Base-by-base conservation (phyloP, 371 early-diverging fungal species). In the Mucor racemosus region DNA sequence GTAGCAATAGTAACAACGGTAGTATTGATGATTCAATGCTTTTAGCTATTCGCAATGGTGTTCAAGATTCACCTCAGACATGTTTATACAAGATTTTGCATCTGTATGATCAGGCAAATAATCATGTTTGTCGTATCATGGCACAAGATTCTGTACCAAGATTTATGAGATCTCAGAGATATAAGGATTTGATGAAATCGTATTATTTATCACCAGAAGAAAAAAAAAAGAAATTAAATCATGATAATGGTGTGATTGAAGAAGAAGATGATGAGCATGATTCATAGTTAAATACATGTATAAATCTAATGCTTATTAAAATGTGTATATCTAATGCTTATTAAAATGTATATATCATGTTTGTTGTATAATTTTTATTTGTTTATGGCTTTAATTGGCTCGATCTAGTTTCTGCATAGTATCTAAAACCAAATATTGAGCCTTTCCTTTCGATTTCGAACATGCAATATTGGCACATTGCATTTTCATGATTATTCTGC, bases 61-160 rank as follows among this genome's bases (percentile, higher is more conserved):
- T 62, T n/a, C 21, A 40, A 35, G 70, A 69, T 7, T 61, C 35
- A 11, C 61, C 65, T 7, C 64, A 67, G 11, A 62, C 46, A 3
- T 72, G 66, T 8, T 60, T 80, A 2, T 58, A 48, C 19, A 58
- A 62, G 10, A 54, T 80, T 3, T 77, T 86, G 9, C 67, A 67
- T 9, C 67, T 90, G 65, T 89, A 86, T 70, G 85, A 88, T 46
- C 66, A 72, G 36, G 84, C 85, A 17, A 86, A 90, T 62, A 83
- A 86, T n/a, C 90, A 90, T 55, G 79, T 90, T 44, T 92, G 88
- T 69, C 77, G 85, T 17, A 76, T 88, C n/a, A 87, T 90, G 88
- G 90, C 92, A 19, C 84, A 86, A 39, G 92, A 92, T 67, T 89
- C 89, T 7, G 86, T 91, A 4, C 91, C 92, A 0, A 86, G 89